These are phyloP conservation scores for Trichosphaerium sp. DNA, from an alignment of 78 protist species.

Conservation along the genomic window DNA sequence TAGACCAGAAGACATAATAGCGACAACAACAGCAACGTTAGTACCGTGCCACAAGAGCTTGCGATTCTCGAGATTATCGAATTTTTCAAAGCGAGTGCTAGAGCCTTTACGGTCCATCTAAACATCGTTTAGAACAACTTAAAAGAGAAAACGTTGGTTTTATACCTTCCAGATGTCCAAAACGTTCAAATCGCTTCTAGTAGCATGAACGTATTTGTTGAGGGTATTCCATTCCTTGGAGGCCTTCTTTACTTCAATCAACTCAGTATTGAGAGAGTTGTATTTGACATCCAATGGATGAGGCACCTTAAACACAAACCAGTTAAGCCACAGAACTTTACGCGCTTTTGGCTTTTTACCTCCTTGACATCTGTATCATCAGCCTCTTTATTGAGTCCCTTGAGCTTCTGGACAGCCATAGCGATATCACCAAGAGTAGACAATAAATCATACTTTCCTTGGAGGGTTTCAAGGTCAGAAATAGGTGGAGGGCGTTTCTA, in stretches of 20 bases:
- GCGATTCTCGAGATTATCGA: not conserved
- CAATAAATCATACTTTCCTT: constrained; percentile 2
- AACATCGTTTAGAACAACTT: too few relatives aligned
- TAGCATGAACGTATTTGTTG: not conserved
- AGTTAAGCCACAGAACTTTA: not conserved
- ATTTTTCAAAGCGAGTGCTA: not conserved
- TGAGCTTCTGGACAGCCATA: not conserved
- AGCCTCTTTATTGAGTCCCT: not conserved
- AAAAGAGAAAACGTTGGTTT: too few relatives aligned
- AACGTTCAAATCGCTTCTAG: too few relatives aligned
- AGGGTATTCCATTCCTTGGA: not conserved
- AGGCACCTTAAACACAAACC: too few relatives aligned
- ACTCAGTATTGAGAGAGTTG: not conserved
- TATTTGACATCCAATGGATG: constrained; percentile 2
- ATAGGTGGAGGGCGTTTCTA: constrained; percentile 5
- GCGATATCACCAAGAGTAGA: constrained; percentile 11
- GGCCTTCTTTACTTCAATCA: not conserved
- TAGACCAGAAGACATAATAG: constrained; percentile 18
- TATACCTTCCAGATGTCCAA: too few relatives aligned
- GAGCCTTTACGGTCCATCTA: not conserved
- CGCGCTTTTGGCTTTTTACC: not conserved
- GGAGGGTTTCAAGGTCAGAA: not conserved
- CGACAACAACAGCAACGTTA: constrained; percentile 45
- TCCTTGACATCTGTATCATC: not conserved
- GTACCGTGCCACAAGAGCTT: constrained; percentile 37